Evolutionary conservation across 2,329 filamentous ascomycete species (phyloP), one percentile per base, ranked within the genome.

Genomic region (Sporothrix pseudoabietina): DNA sequence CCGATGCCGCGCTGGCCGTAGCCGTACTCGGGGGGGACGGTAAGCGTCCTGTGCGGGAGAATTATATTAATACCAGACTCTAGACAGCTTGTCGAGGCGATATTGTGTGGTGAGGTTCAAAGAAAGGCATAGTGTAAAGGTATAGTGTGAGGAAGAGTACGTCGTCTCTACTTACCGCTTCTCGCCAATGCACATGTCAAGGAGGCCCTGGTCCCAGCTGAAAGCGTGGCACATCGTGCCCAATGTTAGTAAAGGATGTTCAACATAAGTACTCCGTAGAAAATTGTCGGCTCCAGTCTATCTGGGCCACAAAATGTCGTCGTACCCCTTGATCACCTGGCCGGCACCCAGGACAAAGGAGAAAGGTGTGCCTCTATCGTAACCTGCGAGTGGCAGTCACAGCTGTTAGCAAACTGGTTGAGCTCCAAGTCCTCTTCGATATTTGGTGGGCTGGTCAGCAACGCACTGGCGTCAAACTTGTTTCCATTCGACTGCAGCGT

Each of bases 121-220:
- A 35, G 35, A 35, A 35, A 35, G 26, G 26, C 26, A 26, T 26
- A 26, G 26, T 26, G 26, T 26, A 26, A 26, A 26, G 2, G 26
- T 35, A 8, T 35, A 35, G 41, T 44, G 10, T 44, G 41, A 44
- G 41, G 7, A n/a, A 26, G 32, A 22, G 35, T 12, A n/a, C 1
- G 16, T 12, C 26, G 26, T 26, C 26, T 26, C 26, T 26, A 19
- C n/a, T 83, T 78, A 85, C 86, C 87, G 89, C 86, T 94, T 95
- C 86, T 98, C 95, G 75, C 96, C 95, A 78, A 97, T 92, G 83
- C 96, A 98, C 94, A 98, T 98, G 79, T 93, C 93, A 71, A 96
- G 78, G 54, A 98, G 87, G 69, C 95, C 95, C 80, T 97, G 83
- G 78, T 98, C 95, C 95, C 94, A 98, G 80, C 91, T 93, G 75